These are phyloP conservation scores for Backusella circina DNA, from an alignment of 192 early-diverging fungal species.

Conservation along the genomic window DNA sequence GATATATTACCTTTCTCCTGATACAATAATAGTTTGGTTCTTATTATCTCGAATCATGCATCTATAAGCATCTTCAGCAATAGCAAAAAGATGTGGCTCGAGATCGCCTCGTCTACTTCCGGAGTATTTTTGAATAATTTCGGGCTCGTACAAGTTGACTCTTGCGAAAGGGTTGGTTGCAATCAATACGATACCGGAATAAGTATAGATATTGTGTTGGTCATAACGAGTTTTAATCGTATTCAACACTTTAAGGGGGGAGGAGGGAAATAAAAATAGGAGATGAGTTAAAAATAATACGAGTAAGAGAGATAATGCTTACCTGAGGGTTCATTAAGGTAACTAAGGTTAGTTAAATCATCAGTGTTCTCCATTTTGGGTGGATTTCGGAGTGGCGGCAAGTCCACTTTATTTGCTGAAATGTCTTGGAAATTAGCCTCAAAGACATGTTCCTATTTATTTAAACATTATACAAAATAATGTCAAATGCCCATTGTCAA, in stretches of 20 bases:
- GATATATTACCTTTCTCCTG: conserved; percentile 75
- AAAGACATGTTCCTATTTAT: conserved; percentile 65
- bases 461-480: not conserved
- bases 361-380: conserved; percentile 85
- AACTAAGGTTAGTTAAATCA: conserved; percentile 87
- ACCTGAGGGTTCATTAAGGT: conserved; percentile 91
- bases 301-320: not conserved
- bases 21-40: conserved; percentile 99
- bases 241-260: conserved; percentile 68
- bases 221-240: conserved; percentile 88
- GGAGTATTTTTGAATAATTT: conserved; percentile 90
- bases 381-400: conserved; percentile 95
- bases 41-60: conserved; percentile 89
- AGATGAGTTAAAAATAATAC: not conserved
- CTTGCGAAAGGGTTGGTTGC: conserved; percentile 94
- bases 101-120: conserved; percentile 91
- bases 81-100: conserved; percentile 98
- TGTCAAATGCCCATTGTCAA: not conserved
- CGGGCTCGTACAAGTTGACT: conserved; percentile 85
- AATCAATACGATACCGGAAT: conserved; percentile 97
- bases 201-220: conserved; percentile 96
- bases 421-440: conserved; percentile 75
- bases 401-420: conserved; percentile 54
- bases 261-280: not conserved
- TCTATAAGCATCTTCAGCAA: conserved; percentile 96